Evolutionary conservation across 176 grass and related monocot genomes (phyloP).

Genomic region (Leersia perrieri): DNA sequence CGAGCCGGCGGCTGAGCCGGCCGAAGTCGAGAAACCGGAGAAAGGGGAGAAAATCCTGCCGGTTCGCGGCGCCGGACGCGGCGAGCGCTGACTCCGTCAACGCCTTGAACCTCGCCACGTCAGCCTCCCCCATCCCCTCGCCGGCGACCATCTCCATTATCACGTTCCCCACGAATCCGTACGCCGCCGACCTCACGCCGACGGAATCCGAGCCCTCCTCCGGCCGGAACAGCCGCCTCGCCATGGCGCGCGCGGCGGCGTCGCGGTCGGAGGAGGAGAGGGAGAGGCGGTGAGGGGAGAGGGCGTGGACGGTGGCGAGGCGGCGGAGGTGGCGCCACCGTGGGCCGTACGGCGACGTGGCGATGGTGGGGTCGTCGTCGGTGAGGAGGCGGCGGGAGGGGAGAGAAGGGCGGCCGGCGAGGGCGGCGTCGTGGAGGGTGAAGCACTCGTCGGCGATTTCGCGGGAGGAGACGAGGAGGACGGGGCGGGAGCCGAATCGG

Average conservation of each 20-base stretch:
- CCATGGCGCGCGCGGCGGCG: constrained; percentile 28
- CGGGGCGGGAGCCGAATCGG: constrained; percentile 46
- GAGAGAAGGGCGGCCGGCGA: constrained; percentile 55
- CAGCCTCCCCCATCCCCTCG: constrained; percentile 20
- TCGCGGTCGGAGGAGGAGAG: constrained; percentile 14
- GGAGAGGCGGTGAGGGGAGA: constrained; percentile 40
- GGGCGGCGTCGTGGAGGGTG: constrained; percentile 51
- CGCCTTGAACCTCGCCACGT: constrained; percentile 37
- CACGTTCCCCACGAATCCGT: constrained; percentile 38
- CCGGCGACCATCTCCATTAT: constrained; percentile 62
- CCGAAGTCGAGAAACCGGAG: constrained; percentile 49
- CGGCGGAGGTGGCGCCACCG: constrained; percentile 75
- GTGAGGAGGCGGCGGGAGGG: constrained; percentile 31
- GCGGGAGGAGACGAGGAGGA: constrained; percentile 58
- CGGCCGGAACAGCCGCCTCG: too few species aligned
- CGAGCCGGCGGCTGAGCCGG: constrained; percentile 26
- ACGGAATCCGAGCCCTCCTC: constrained; percentile 22
- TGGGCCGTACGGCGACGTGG: constrained; percentile 17
- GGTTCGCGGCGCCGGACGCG: constrained; percentile 36
- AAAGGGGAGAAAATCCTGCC: constrained; percentile 51
- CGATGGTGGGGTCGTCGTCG: constrained; percentile 25
- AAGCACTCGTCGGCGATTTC: constrained; percentile 61
- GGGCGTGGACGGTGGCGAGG: constrained; percentile 44
- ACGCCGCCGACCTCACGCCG: constrained; percentile 45
- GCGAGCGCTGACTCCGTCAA: constrained; percentile 41